Percentiles rank a stretch among this genome's conserved stretches.
Evolutionary conservation across 1,284 basidiomycete genomes (phyloP).

Genomic region (Anthracocystis walkeri): DNA sequence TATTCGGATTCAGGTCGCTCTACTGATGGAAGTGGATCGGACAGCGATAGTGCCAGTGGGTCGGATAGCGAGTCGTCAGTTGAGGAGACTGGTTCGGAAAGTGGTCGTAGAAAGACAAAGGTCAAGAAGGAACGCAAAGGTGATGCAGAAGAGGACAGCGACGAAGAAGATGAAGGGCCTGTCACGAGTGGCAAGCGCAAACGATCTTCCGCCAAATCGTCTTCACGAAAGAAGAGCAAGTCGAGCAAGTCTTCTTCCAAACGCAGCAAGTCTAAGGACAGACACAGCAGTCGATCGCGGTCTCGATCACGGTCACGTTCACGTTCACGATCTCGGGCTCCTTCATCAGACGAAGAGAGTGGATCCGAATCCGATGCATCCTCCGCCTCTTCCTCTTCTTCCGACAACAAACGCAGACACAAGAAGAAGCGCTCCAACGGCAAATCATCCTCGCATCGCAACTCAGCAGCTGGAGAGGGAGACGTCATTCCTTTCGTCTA

Average conservation of each 20-base stretch:
- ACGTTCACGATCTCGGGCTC: slow-evolving; percentile 27
- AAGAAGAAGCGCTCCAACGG: slow-evolving; percentile 38
- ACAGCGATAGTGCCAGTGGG: slow-evolving; percentile 30
- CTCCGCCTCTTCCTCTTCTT: slow-evolving; percentile 18
- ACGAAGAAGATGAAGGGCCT: slow-evolving; percentile 25
- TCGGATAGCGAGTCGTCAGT: slow-evolving; percentile 38
- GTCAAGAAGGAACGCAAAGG: slow-evolving; percentile 33
- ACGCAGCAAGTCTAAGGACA: slow-evolving; percentile 18
- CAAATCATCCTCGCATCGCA: slow-evolving; percentile 15
- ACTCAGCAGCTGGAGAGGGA: slow-evolving; percentile 5
- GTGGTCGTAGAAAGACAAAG: slow-evolving; percentile 19
- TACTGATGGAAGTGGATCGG: slow-evolving; percentile 21
- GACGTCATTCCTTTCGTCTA: slow-evolving; percentile 55
- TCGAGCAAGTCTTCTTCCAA: slow-evolving; percentile 21
- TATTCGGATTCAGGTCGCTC: slow-evolving; percentile 37
- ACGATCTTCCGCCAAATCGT: slow-evolving; percentile 30
- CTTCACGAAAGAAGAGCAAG: slow-evolving; percentile 48
- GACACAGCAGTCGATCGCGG: slow-evolving; percentile 16
- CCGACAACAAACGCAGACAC: slow-evolving; percentile 24
- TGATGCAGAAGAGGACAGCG: slow-evolving; percentile 11
- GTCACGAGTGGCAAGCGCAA: slow-evolving; percentile 41
- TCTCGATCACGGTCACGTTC: slow-evolving; percentile 30
- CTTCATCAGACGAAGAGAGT: slow-evolving; percentile 26
- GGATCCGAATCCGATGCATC: slow-evolving; percentile 33
- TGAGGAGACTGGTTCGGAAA: slow-evolving; percentile 30